Conservation (phyloP, 2,329 filamentous ascomycete genomes). For the Talaromyces sp. region DNA sequence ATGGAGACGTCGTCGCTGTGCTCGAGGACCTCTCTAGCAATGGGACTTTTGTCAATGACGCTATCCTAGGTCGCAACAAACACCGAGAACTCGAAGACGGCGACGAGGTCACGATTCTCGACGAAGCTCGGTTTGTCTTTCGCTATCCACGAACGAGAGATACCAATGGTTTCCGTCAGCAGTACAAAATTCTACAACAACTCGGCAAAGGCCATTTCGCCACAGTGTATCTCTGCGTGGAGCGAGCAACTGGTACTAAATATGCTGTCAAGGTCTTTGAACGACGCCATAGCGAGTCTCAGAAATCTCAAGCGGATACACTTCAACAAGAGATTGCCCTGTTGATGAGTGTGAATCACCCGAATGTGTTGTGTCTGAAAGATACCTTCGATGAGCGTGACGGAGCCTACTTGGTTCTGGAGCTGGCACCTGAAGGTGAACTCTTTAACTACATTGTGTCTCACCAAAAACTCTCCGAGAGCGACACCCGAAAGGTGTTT, state of each 20-base stretch:
- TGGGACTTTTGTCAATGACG: conserved; percentile 93
- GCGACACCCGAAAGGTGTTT: conserved; percentile 80
- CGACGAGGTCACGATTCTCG: conserved; percentile 83
- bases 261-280: conserved; percentile 96
- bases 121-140: conserved; percentile 84
- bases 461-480: conserved; percentile 81
- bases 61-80: conserved; percentile 85
- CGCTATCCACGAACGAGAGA: conserved; percentile 72
- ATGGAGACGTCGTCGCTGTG: conserved; percentile 59
- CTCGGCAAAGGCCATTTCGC: conserved; percentile 95
- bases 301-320: conserved; percentile 75
- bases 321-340: conserved; percentile 95
- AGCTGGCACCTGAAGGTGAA: conserved; percentile 87
- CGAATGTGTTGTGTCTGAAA: conserved; percentile 85
- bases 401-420: conserved; percentile 84
- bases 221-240: conserved; percentile 83
- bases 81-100: conserved; percentile 79
- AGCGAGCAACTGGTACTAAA: conserved; percentile 72
- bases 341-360: conserved; percentile 93
- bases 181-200: conserved; percentile 78
- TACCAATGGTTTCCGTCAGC: conserved; percentile 73
- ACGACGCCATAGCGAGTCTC: conserved; percentile 73
- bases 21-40: conserved; percentile 93
- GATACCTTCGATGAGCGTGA: conserved; percentile 91
- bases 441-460: conserved; percentile 92